A percentile compares a stretch with the other conserved stretches of the same genome.
phyloP scores from a whole-genome alignment of 768 basidiomycete species.

The Calocybe gangraenosa region DNA sequence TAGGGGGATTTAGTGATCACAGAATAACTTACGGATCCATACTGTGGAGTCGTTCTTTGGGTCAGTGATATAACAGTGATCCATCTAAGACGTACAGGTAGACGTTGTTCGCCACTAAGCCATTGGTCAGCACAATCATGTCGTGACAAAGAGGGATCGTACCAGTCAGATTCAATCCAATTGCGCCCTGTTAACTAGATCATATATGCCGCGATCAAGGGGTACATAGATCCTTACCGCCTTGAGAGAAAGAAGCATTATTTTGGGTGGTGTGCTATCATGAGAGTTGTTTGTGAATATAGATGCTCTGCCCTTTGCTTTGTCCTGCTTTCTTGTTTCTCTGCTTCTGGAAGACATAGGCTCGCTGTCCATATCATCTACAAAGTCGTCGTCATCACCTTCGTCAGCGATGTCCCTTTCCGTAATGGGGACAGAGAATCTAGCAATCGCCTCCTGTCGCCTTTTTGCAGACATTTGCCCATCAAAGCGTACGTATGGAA shows the following conservation, averaged over 20 bases:
- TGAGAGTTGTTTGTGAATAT: background rate
- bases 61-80: too few species aligned
- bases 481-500: conserved; percentile 78
- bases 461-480: conserved; percentile 80
- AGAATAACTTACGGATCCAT: conserved; percentile 78
- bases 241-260: conserved; percentile 87
- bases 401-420: conserved; percentile 11
- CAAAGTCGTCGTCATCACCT: conserved; percentile 22
- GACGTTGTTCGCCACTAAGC: conserved; percentile 74
- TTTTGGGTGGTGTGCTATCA: conserved; percentile 52
- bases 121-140: too few species aligned
- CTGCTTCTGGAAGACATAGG: conserved; percentile 10
- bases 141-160: conserved; percentile 6
- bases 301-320: conserved; percentile 33
- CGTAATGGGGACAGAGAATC: conserved; percentile 67
- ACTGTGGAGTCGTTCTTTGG: conserved; percentile 27
- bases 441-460: conserved; percentile 72
- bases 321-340: conserved; percentile 22
- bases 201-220: background rate
- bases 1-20: background rate
- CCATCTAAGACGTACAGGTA: conserved; percentile 45
- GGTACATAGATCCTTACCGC: conserved; percentile 33
- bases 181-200: conserved; percentile 50
- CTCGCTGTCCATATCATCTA: conserved; percentile 29
- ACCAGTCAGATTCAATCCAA: conserved; percentile 81